Percentiles rank a stretch among this genome's conserved stretches.
phyloP scores from a whole-genome alignment of 2,329 filamentous ascomycete genomes.

The Dissoconium aciculare region DNA sequence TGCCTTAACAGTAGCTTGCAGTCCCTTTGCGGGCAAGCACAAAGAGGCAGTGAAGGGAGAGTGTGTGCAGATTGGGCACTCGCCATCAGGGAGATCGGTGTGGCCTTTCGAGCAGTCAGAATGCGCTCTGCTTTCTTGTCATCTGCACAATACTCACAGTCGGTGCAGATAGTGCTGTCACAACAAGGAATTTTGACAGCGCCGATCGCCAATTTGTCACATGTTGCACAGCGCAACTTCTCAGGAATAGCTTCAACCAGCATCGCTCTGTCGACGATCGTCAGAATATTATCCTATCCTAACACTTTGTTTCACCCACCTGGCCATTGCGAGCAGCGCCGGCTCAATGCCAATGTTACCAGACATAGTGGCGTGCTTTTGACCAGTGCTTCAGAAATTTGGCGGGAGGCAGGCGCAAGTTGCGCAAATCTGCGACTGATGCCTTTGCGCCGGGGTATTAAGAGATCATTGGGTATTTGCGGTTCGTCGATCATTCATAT shows the following conservation, averaged over 20 bases:
- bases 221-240: conserved; percentile 87
- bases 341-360: not conserved
- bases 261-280: conserved; percentile 51
- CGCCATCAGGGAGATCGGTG: conserved; percentile 38
- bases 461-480: too few species aligned
- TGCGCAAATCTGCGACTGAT: too few species aligned
- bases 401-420: too few species aligned
- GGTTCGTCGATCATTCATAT: too few species aligned
- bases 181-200: conserved; percentile 87
- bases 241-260: conserved; percentile 78
- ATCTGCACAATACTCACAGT: conserved; percentile 48
- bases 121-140: conserved; percentile 9
- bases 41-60: conserved; percentile 72
- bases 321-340: conserved; percentile 2
- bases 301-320: too few species aligned
- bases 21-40: conserved; percentile 74
- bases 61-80: conserved; percentile 85
- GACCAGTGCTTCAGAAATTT: too few species aligned
- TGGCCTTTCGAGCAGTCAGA: conserved; percentile 43
- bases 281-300: too few species aligned
- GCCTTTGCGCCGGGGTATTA: too few species aligned
- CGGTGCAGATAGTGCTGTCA: conserved; percentile 84
- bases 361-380: not conserved
- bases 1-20: conserved; percentile 84
- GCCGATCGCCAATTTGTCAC: conserved; percentile 79